A percentile compares a stretch with the other conserved stretches of the same genome.
Conservation (phyloP, 257 asterid genomes). For the Penstemon newberryi region DNA sequence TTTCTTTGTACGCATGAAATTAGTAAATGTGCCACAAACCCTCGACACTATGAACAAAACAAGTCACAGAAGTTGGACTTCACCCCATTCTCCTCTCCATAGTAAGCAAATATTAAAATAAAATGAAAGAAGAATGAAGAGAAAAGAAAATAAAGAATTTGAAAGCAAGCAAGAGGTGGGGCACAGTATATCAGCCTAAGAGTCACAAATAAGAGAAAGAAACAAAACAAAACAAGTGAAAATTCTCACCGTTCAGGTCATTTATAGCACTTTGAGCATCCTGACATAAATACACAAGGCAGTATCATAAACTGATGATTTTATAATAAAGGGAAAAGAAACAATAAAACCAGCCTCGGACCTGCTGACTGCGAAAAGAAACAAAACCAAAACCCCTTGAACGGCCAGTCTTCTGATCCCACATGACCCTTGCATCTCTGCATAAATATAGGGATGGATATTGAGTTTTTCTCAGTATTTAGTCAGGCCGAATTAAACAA, state of each 20-base stretch:
- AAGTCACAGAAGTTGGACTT: background rate
- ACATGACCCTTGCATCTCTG: conserved; percentile 96
- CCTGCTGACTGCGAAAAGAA: conserved; percentile 86
- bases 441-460: conserved; percentile 13
- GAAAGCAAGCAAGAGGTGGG: background rate
- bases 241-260: conserved; percentile 66
- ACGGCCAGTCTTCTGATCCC: conserved; percentile 95
- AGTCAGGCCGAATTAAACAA: background rate
- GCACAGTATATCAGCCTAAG: background rate
- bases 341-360: conserved; percentile 15
- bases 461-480: background rate
- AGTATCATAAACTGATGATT: conserved; percentile 1
- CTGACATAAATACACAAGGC: conserved; percentile 39
- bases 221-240: conserved; percentile 1
- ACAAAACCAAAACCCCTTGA: conserved; percentile 94
- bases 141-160: background rate
- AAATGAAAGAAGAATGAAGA: background rate
- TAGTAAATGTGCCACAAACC: conserved; percentile 2
- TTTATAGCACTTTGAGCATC: conserved; percentile 86
- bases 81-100: background rate
- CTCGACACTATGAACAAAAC: conserved; percentile 5
- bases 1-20: background rate
- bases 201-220: background rate
- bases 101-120: background rate
- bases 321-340: background rate